Conservation (phyloP, 179 eudicot species). For the Beta lomatogona region DNA sequence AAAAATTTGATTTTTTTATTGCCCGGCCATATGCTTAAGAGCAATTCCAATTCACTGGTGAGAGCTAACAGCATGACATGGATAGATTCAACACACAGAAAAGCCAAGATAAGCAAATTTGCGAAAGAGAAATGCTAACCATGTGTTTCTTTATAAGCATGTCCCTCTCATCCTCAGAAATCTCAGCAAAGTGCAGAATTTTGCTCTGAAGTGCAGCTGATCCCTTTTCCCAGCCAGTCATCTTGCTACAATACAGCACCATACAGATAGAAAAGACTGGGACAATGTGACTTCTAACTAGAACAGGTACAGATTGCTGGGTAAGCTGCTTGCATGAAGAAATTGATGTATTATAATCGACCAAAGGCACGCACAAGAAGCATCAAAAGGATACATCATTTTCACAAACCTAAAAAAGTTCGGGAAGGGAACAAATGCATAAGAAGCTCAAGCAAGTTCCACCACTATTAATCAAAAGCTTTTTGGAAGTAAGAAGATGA, state of each 20-base stretch:
- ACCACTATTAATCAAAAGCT: neutral
- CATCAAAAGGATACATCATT: slow-evolving; percentile 18
- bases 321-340: slow-evolving; percentile 59
- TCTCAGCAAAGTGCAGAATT: slow-evolving; percentile 63
- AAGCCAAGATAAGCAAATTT: neutral
- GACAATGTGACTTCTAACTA: slow-evolving; percentile 72
- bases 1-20: neutral
- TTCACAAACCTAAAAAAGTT: neutral
- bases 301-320: slow-evolving; percentile 49
- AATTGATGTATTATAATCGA: slow-evolving; percentile 26
- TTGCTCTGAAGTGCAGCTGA: slow-evolving; percentile 64
- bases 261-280: slow-evolving; percentile 87
- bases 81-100: neutral
- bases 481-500: neutral
- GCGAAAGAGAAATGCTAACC: slow-evolving; percentile 48
- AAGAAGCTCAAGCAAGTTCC: slow-evolving; percentile 11
- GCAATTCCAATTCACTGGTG: neutral
- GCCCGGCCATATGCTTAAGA: neutral
- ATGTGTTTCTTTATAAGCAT: slow-evolving; percentile 80
- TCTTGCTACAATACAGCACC: slow-evolving; percentile 82
- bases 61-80: neutral
- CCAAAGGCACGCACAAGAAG: slow-evolving; percentile 1
- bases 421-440: neutral
- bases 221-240: slow-evolving; percentile 66
- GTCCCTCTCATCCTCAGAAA: slow-evolving; percentile 86